phyloP scores from a whole-genome alignment of 768 basidiomycete species.

The Pisolithus albus region DNA sequence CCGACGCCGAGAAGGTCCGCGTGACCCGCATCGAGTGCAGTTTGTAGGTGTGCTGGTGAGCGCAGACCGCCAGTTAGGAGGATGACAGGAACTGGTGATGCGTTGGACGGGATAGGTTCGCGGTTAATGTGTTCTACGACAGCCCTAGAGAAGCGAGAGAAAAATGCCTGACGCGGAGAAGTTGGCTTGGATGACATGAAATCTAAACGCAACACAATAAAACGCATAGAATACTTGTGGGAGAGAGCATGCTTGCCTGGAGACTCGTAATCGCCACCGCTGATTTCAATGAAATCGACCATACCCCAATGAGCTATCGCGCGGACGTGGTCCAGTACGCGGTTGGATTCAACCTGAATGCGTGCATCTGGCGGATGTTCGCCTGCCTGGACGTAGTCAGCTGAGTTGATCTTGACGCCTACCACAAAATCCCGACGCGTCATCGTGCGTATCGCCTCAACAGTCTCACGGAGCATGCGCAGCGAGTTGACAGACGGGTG shows the following conservation, averaged over 20 bases:
- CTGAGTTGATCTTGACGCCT: constrained; percentile 75
- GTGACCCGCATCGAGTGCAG: constrained; percentile 47
- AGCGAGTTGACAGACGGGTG: constrained; percentile 35
- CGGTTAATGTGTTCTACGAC: constrained; percentile 43
- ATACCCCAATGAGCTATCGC: constrained; percentile 56
- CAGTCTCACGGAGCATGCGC: constrained; percentile 51
- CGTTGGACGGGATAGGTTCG: constrained; percentile 12
- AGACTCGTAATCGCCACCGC: constrained; percentile 80
- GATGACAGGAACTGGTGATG: constrained; percentile 45
- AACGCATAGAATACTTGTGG: constrained; percentile 6
- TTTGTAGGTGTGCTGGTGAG: constrained; percentile 47
- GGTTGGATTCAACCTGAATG: constrained; percentile 17
- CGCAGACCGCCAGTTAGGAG: constrained; percentile 78
- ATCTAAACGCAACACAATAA: constrained; percentile 26
- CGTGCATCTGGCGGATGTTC: constrained; percentile 27
- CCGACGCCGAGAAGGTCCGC: constrained; percentile 77
- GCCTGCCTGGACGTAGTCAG: constrained; percentile 52
- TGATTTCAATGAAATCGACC: constrained; percentile 83
- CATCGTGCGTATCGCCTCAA: constrained; percentile 45
- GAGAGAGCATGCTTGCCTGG: constrained; percentile 42
- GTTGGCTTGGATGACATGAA: constrained; percentile 31
- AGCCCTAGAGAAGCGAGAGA: constrained; percentile 56
- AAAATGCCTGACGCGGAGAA: constrained; percentile 60
- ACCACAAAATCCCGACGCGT: constrained; percentile 58
- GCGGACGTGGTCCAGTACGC: constrained; percentile 55